A percentile compares a stretch with the other conserved stretches of the same genome.
These are phyloP conservation scores for Paxillus ammoniavirescens DNA, from an alignment of 768 basidiomycete genomes.

Conservation along the genomic window DNA sequence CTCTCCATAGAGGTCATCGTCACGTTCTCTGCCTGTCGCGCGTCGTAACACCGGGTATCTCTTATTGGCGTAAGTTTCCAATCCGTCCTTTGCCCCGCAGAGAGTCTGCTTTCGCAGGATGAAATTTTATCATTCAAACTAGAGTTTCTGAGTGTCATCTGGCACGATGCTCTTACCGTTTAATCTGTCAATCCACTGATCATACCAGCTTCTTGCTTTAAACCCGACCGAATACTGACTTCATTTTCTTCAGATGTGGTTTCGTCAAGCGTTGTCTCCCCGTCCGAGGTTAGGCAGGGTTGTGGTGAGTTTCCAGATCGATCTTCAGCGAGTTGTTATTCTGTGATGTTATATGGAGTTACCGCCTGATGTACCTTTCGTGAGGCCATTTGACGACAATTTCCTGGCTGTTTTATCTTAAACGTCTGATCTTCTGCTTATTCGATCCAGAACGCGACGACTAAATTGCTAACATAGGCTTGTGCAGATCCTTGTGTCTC, in stretches of 20 bases:
- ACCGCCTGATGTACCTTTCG: constrained; percentile 68
- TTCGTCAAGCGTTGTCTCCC: neutral
- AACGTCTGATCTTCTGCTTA: constrained; percentile 43
- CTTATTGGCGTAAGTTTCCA: constrained; percentile 13
- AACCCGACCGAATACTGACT: constrained; percentile 1
- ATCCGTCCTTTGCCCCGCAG: constrained; percentile 1
- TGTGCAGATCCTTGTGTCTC: neutral
- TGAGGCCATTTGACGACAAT: constrained; percentile 60
- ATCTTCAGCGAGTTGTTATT: neutral
- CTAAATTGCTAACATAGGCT: constrained; percentile 5
- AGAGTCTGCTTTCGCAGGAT: constrained; percentile 37
- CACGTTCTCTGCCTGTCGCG: neutral
- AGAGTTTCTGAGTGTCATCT: constrained; percentile 81
- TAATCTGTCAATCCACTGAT: constrained; percentile 69
- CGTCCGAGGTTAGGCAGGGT: too few species aligned
- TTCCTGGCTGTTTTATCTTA: constrained; percentile 72
- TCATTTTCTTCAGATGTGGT: constrained; percentile 2
- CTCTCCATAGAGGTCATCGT: constrained; percentile 6
- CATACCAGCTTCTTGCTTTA: neutral
- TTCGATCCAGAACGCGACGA: neutral
- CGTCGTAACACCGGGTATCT: too few species aligned
- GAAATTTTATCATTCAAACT: constrained; percentile 78
- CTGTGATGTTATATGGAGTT: constrained; percentile 59
- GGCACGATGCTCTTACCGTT: constrained; percentile 65
- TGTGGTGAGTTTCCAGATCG: constrained; percentile 4